phyloP scores from a whole-genome alignment of 2,329 filamentous ascomycete species.

The Coleophoma crateriformis region DNA sequence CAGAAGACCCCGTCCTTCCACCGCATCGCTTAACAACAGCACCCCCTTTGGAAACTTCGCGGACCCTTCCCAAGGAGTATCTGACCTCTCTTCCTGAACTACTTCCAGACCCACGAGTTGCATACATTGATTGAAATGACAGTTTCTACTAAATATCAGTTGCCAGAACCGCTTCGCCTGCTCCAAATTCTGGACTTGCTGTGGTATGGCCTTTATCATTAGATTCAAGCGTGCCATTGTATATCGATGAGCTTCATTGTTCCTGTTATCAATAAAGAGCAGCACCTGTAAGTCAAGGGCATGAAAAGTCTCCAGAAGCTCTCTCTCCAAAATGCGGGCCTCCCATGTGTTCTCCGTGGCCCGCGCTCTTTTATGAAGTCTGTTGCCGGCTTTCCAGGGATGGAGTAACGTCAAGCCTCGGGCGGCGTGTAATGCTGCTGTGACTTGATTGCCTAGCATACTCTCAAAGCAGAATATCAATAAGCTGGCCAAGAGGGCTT shows the following conservation, averaged over 20 bases:
- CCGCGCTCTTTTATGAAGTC: background rate
- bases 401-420: conserved; percentile 8
- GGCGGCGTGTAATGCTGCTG: conserved; percentile 6
- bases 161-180: conserved; percentile 2
- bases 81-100: background rate
- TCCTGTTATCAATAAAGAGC: conserved; percentile 5
- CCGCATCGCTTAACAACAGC: conserved; percentile 1
- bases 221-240: background rate
- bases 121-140: conserved; percentile 6
- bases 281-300: conserved; percentile 8
- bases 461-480: conserved; percentile 12
- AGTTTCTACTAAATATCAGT: conserved; percentile 8
- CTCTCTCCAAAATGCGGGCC: conserved; percentile 3
- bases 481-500: conserved; percentile 10
- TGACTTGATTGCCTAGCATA: conserved; percentile 7
- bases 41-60: background rate
- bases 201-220: background rate
- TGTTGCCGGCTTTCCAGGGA: background rate
- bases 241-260: background rate
- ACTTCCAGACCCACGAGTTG: background rate
- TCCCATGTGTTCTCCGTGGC: no score
- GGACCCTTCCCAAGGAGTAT: background rate
- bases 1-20: background rate
- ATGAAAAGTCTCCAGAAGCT: conserved; percentile 6
- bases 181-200: background rate